Evolutionary conservation across 139 green algal genomes (phyloP), one percentile per base, ranked within the genome.

Genomic region (Desmodesmus armatus): DNA sequence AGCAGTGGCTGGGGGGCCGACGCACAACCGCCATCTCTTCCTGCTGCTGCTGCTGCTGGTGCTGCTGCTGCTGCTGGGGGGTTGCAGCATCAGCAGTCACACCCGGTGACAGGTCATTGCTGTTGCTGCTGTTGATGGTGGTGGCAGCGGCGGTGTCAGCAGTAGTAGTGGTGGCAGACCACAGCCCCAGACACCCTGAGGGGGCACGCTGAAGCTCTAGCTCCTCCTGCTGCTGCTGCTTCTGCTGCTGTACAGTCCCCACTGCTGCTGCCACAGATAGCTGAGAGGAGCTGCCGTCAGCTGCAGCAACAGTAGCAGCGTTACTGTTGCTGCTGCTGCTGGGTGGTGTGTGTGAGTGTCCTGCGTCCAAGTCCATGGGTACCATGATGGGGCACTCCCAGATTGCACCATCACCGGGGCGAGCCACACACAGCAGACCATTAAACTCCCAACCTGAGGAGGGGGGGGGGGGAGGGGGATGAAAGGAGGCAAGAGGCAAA

Each of bases 381-480:
- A 91, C 53, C 51, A 92, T 66, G 17, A 93, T 55, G 0, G 91
- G 91, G 74, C 89, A 93, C 78, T 94, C 91, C 91, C 91, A 94
- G 51, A 94, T 82, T 1, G 86, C 76, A 17, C 91, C 82, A 3
- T 80, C 74, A 27, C 40, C 44, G 0, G 75, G 69, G 41, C 71
- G 29, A 29, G 79, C 87, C n/a, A 73, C n/a, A 72, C 87, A 91
- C 62, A 93, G 86, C 79, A 86, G 17, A 2, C 88, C 90, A 3
- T 67, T 51, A 55, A 83, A 91, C 43, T 79, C 65, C 90, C 90
- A 93, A 1, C 87, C 91, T 94, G 90, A 69, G n/a, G n/a, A n/a
- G n/a, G n/a, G n/a, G n/a, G n/a, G n/a, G n/a, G n/a, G n/a, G n/a
- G n/a, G n/a, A n/a, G n/a, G n/a, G n/a, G n/a, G n/a, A n/a, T n/a